A percentile compares a stretch with the other conserved stretches of the same genome.
phyloP scores from a whole-genome alignment of 2,329 filamentous ascomycete species.

The Arthrobotrys entomopaga region DNA sequence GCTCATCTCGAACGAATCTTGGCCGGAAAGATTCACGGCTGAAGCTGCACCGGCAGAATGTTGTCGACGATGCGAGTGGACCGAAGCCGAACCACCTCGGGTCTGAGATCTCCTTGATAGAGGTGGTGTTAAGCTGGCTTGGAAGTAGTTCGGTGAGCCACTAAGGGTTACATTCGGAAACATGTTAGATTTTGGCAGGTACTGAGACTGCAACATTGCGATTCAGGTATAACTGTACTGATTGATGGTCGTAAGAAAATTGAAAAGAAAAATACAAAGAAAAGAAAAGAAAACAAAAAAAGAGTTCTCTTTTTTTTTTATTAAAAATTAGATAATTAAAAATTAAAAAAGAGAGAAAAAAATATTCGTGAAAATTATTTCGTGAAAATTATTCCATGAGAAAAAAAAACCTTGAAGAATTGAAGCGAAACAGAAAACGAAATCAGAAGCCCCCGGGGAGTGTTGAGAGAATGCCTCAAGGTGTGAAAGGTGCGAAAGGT shows the following conservation, averaged over 20 bases:
- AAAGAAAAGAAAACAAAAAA: background rate
- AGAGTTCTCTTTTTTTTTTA: no score
- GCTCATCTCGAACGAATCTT: slow-evolving; percentile 50
- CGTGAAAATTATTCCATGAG: no score
- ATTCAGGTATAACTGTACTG: background rate
- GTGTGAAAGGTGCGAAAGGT: no score
- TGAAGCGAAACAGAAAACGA: no score
- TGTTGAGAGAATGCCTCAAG: no score
- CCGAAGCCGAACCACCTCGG: slow-evolving; percentile 36
- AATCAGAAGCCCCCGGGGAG: no score
- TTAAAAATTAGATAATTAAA: slow-evolving; percentile 10
- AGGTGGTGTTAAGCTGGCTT: slow-evolving; percentile 38
- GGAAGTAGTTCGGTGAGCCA: slow-evolving; percentile 30
- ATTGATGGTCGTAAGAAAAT: no score
- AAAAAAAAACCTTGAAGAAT: no score
- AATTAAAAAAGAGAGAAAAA: background rate
- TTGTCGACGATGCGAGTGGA: slow-evolving; percentile 48
- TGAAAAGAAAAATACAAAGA: no score
- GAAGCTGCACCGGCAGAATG: slow-evolving; percentile 45
- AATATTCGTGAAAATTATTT: no score
- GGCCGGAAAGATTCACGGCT: slow-evolving; percentile 30
- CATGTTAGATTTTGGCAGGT: slow-evolving; percentile 20
- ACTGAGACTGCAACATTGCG: background rate
- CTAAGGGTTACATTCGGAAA: slow-evolving; percentile 11
- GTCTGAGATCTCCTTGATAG: slow-evolving; percentile 35